These are phyloP conservation scores for Pseudogymnoascus sp. DNA, from an alignment of 2,329 filamentous ascomycete species.

Conservation along the genomic window DNA sequence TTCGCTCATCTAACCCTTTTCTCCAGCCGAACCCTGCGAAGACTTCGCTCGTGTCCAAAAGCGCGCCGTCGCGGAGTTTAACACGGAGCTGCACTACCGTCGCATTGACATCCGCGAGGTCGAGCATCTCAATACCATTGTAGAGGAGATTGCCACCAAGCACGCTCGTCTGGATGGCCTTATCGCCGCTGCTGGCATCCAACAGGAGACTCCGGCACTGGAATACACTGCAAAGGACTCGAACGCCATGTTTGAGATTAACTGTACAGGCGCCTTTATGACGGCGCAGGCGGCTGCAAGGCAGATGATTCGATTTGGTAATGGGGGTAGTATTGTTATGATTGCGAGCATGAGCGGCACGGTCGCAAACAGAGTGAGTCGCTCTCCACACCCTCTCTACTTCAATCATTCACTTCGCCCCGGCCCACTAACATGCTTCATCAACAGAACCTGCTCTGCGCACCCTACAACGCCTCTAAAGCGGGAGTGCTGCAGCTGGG, in stretches of 20 bases:
- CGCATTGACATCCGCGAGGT: constrained; percentile 61
- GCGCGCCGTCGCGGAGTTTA: constrained; percentile 50
- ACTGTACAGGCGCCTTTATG: constrained; percentile 60
- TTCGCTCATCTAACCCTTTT: background rate
- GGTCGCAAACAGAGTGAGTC: constrained; percentile 20
- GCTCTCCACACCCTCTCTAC: constrained; percentile 41
- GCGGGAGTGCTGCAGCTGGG: constrained; percentile 51
- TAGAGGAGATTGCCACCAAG: constrained; percentile 50
- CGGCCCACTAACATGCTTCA: constrained; percentile 11
- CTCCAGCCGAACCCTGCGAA: constrained; percentile 29
- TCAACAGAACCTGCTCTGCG: constrained; percentile 48
- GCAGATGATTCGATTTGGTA: constrained; percentile 38
- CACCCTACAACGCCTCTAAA: constrained; percentile 55
- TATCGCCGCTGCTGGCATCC: constrained; percentile 58
- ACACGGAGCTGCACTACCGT: constrained; percentile 54
- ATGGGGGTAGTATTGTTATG: constrained; percentile 42
- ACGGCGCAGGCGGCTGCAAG: constrained; percentile 62
- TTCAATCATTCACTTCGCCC: background rate
- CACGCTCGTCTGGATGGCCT: constrained; percentile 58
- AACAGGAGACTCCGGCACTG: constrained; percentile 59
- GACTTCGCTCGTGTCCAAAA: constrained; percentile 52
- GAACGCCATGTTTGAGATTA: constrained; percentile 54
- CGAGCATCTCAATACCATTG: constrained; percentile 45
- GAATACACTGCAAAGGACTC: constrained; percentile 51
- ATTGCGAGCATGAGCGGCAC: constrained; percentile 40